A percentile compares a stretch with the other conserved stretches of the same genome.
phyloP scores from a whole-genome alignment of 352 stramenopile genomes.

The Elongisporangium prolatum region DNA sequence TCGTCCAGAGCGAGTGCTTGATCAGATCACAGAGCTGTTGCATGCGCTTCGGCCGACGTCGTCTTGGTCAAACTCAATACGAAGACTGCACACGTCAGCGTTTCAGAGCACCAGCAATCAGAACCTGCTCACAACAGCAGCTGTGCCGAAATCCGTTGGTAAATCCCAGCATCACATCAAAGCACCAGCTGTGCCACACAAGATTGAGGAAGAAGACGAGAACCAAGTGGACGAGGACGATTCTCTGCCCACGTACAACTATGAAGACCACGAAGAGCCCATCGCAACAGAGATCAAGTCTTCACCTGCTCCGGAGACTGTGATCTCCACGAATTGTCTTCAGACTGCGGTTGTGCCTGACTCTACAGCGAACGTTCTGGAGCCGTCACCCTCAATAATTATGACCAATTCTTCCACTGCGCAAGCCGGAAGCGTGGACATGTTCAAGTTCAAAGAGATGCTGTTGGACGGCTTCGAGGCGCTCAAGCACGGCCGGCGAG shows the following conservation, averaged over 20 bases:
- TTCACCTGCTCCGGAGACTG: not conserved
- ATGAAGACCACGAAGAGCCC: slow-evolving; percentile 22
- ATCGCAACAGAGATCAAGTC: not conserved
- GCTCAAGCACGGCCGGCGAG: slow-evolving; percentile 66
- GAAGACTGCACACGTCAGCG: not conserved
- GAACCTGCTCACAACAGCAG: not conserved
- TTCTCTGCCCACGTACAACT: slow-evolving; percentile 30
- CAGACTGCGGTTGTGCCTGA: not conserved
- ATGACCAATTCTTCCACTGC: not conserved
- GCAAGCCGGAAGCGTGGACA: slow-evolving; percentile 26
- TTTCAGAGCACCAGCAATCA: slow-evolving; percentile 3
- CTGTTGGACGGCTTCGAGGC: slow-evolving; percentile 70
- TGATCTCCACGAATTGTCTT: not conserved
- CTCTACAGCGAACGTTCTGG: not conserved
- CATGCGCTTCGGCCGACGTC: slow-evolving; percentile 18
- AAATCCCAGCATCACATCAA: slow-evolving; percentile 1
- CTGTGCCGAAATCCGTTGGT: not conserved
- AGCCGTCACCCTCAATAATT: not conserved
- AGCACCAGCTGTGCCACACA: slow-evolving; percentile 15
- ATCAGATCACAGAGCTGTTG: slow-evolving; percentile 34
- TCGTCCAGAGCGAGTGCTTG: slow-evolving; percentile 24
- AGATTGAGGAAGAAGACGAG: slow-evolving; percentile 49
- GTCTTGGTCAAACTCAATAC: not conserved
- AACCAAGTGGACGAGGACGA: slow-evolving; percentile 30
- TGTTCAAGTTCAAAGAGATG: slow-evolving; percentile 55